Base-by-base conservation (phyloP, 176 grass and related monocot species). In the Phoenix dactylifera region DNA sequence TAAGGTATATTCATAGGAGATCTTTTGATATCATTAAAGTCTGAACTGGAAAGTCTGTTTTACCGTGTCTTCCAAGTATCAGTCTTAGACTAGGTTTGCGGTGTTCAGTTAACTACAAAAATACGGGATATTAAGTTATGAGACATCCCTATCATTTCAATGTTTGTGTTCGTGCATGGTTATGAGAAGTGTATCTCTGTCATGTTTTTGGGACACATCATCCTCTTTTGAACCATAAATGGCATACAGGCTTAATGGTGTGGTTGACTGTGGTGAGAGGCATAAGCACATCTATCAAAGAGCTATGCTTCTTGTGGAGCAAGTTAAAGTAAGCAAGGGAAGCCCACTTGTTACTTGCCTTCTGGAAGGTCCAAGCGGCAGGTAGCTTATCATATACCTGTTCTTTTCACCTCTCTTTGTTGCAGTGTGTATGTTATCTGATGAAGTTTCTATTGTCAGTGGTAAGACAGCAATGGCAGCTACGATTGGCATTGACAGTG, bases 341-440 rank as follows among this genome's bases (percentile, higher is more conserved):
- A 98, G 87, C 70, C 93, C 87, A 74, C 84, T 98, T 76, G 82
- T 98, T 54, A 98, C 84, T 39, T 98, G 93, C 71, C 87, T 98
- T 67, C 83, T 98, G 58, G 81, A 88, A 85, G 93, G 93, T 62
- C 79, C 87, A 49, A 74, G 84, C 78, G 84, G 87, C 75, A 98
- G 87, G 87, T 85, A 63, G 10, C 9, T 44, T 44, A 10, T 44
- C 35, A 44, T 44, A 14, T 44, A 51, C 51, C 18, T 72, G 12
- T 52, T 67, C 61, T 22, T 9, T 64, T 54, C 62, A 55, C 15
- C 18, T 39, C 18, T 55, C 7, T 52, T 60, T 30, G 6, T 74
- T 68, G 19, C 18, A 74, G 9, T 22, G 16, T 70, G 14, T 44
- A 53, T 49, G 66, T 16, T 65, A 26, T 50, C 20, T 62, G 66